Conservation (phyloP, 1,139 yeast genomes). For the Protomyces arabidopsidicola region DNA sequence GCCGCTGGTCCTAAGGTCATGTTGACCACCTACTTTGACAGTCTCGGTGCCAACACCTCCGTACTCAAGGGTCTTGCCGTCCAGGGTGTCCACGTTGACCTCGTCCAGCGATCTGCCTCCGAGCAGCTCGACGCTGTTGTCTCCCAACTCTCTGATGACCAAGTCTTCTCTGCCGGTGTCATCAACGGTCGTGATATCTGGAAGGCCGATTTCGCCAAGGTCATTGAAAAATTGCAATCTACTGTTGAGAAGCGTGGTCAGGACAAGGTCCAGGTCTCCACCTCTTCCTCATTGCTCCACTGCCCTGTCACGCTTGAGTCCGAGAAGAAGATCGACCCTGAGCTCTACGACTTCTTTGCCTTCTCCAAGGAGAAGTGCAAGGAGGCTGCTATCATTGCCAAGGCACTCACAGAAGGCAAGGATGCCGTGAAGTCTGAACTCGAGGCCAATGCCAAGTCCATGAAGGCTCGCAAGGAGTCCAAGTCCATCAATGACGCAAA, state of each 20-base stretch:
- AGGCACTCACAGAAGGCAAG: slow-evolving; percentile 66
- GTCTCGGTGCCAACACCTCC: slow-evolving; percentile 89
- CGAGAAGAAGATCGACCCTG: slow-evolving; percentile 85
- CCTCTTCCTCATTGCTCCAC: slow-evolving; percentile 95
- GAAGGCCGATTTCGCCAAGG: slow-evolving; percentile 91
- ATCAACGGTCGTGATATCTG: slow-evolving; percentile 99
- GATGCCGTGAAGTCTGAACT: slow-evolving; percentile 59
- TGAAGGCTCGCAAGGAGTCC: slow-evolving; percentile 81
- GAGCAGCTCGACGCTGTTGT: slow-evolving; percentile 87
- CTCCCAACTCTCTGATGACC: slow-evolving; percentile 58
- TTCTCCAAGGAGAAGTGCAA: slow-evolving; percentile 93
- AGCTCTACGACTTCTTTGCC: slow-evolving; percentile 95
- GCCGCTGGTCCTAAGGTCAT: slow-evolving; percentile 68
- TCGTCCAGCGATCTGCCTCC: slow-evolving; percentile 72
- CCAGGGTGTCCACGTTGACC: slow-evolving; percentile 93
- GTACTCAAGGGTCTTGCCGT: slow-evolving; percentile 89
- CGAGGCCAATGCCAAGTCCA: slow-evolving; percentile 79
- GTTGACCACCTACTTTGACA: slow-evolving; percentile 94
- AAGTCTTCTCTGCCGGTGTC: slow-evolving; percentile 89
- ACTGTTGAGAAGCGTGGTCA: slow-evolving; percentile 81
- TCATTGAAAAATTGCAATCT: slow-evolving; percentile 71
- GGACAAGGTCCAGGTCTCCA: slow-evolving; percentile 84
- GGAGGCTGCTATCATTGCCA: slow-evolving; percentile 88
- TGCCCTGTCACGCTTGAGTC: slow-evolving; percentile 93
- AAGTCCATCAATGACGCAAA: slow-evolving; percentile 84